These are phyloP conservation scores for Spirogloea muscicola DNA, from an alignment of 139 green algal genomes.

Conservation along the genomic window DNA sequence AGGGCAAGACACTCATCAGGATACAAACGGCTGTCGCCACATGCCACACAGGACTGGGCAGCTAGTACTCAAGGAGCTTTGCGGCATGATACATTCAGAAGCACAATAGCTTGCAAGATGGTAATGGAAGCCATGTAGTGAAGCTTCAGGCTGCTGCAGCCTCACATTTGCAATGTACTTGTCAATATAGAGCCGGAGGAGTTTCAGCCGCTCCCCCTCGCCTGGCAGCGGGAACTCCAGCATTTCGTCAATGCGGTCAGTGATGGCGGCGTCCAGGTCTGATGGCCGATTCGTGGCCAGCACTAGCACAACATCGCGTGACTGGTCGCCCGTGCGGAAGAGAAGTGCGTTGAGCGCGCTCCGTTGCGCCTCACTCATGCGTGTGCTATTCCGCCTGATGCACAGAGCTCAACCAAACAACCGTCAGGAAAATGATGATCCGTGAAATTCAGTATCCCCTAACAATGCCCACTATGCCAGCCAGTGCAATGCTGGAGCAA, in stretches of 20 bases:
- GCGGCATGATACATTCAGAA: too few species aligned
- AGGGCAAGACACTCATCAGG: too few species aligned
- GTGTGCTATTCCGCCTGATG: conserved; percentile 35
- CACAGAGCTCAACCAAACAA: background rate
- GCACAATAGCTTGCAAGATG: too few species aligned
- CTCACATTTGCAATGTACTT: conserved; percentile 70
- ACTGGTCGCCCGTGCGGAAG: conserved; percentile 57
- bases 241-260: conserved; percentile 52
- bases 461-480: too few species aligned
- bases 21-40: too few species aligned
- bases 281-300: conserved; percentile 54
- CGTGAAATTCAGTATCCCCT: too few species aligned
- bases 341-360: conserved; percentile 91
- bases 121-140: too few species aligned
- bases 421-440: too few species aligned
- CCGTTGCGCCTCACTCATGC: conserved; percentile 82
- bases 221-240: conserved; percentile 47
- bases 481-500: too few species aligned
- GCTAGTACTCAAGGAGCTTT: too few species aligned
- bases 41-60: too few species aligned
- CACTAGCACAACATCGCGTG: conserved; percentile 47
- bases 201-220: conserved; percentile 25
- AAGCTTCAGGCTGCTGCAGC: too few species aligned
- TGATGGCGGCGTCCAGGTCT: conserved; percentile 54
- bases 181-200: conserved; percentile 43